Base-by-base conservation (phyloP, 208 protist species). In the Leishmania arabica region DNA sequence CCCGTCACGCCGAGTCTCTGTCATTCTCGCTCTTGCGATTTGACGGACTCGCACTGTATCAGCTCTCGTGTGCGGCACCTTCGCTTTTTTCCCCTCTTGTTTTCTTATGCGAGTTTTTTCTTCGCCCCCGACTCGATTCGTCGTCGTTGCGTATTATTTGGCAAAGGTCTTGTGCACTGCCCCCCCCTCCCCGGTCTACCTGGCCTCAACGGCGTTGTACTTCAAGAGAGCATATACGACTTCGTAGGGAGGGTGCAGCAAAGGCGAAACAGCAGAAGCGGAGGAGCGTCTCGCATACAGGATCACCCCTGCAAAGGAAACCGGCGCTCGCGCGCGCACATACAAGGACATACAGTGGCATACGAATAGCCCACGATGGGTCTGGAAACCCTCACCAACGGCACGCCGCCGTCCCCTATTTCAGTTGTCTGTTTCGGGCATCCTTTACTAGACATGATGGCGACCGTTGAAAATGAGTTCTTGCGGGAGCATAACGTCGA, bases 381-480 rank as follows among this genome's bases (percentile, higher is more conserved):
- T 5, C 82, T 73, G 68, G 74, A 86, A 11, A 53, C 45, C 42
- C 19, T 31, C 49, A 31, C 42, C 68, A 65, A 66, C 3, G 66
- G 62, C 34, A 64, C 66, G 8, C 31, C 40, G 49, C 31, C 70
- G 19, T 53, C 40, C 53, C 19, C 72, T 5, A 64, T 76, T 17
- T 81, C 78, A 47, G 54, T 94, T 37, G 19, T 97, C 72, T 94
- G 92, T 84, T 91, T 97, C 60, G 94, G 94, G 5, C 92, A 99
- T 88, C 99, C 99, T 34, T 90, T 99, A 72, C 91, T 99, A 42
- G 99, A 99, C 88, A 98, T 99, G 85, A 98, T 97, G 40, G 95
- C 97, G 19, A 83, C 91, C 19, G 98, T 99, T n/a, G 84, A 90
- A 47, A 80, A 85, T 5, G 88, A 83, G 2, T 87, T 99, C 24